These are phyloP conservation scores for Agastache rugosa DNA, from an alignment of 257 asterid species.

Conservation along the genomic window DNA sequence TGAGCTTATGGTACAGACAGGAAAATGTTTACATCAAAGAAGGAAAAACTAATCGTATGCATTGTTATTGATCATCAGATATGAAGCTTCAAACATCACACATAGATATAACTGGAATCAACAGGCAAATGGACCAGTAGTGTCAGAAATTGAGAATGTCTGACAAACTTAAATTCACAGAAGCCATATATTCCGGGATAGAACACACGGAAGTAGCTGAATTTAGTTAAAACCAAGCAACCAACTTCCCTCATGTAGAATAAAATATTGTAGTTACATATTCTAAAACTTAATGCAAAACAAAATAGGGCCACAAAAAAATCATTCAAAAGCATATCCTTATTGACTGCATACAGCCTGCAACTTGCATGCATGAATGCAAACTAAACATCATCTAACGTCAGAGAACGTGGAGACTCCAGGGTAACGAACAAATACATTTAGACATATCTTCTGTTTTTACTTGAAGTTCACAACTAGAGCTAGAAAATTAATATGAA, in stretches of 20 bases:
- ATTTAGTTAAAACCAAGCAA: background rate
- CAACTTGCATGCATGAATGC: background rate
- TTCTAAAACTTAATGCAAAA: background rate
- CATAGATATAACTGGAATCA: background rate
- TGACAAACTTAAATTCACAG: background rate
- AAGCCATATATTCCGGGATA: background rate
- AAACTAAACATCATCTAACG: background rate
- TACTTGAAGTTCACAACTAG: background rate
- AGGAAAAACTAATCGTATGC: background rate
- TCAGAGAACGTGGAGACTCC: background rate
- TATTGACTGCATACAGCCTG: background rate
- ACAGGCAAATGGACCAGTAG: background rate
- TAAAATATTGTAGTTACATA: background rate
- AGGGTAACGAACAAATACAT: background rate
- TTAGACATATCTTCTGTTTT: background rate
- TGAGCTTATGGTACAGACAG: background rate
- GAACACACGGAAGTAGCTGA: background rate
- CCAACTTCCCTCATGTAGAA: background rate
- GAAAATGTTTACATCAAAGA: background rate
- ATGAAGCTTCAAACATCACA: background rate
- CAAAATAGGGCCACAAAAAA: background rate
- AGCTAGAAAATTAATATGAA: conserved; percentile 6
- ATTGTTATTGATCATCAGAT: background rate
- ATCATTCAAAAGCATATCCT: background rate
- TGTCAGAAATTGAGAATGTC: conserved; percentile 18